Conservation (phyloP, 306 rosid species). For the Dalbergia cultrata region DNA sequence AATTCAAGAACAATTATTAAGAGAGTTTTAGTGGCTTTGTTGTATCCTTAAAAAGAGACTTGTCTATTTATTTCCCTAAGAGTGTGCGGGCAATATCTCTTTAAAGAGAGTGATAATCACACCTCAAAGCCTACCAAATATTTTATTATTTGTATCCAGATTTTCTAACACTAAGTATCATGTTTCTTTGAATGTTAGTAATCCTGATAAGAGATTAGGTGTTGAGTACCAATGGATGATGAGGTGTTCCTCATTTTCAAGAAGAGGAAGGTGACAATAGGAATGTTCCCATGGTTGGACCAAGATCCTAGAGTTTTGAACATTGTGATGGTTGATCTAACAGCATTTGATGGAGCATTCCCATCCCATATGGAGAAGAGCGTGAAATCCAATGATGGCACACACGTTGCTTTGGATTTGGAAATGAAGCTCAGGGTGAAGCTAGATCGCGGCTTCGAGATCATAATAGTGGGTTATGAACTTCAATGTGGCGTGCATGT, state of each 20-base stretch:
- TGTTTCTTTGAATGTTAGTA: slow-evolving; percentile 39
- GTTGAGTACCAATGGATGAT: neutral
- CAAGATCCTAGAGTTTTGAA: neutral
- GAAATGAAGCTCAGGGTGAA: slow-evolving; percentile 41
- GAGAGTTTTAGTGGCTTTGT: no score
- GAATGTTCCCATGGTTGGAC: slow-evolving; percentile 37
- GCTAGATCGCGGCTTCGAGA: slow-evolving; percentile 21
- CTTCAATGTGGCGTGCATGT: slow-evolving; percentile 39
- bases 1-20: no score
- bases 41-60: no score
- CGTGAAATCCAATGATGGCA: slow-evolving; percentile 15
- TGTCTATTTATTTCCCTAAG: no score
- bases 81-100: no score
- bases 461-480: slow-evolving; percentile 40
- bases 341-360: slow-evolving; percentile 34
- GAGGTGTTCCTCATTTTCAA: slow-evolving; percentile 8
- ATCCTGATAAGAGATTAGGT: slow-evolving; percentile 35
- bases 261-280: slow-evolving; percentile 32
- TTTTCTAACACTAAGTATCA: no score
- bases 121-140: no score
- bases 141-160: no score
- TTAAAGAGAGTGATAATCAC: no score
- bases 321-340: slow-evolving; percentile 3
- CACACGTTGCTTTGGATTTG: slow-evolving; percentile 30
- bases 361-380: slow-evolving; percentile 26